These are phyloP conservation scores for Linnemannia elongata DNA, from an alignment of 192 early-diverging fungal genomes.

Conservation along the genomic window DNA sequence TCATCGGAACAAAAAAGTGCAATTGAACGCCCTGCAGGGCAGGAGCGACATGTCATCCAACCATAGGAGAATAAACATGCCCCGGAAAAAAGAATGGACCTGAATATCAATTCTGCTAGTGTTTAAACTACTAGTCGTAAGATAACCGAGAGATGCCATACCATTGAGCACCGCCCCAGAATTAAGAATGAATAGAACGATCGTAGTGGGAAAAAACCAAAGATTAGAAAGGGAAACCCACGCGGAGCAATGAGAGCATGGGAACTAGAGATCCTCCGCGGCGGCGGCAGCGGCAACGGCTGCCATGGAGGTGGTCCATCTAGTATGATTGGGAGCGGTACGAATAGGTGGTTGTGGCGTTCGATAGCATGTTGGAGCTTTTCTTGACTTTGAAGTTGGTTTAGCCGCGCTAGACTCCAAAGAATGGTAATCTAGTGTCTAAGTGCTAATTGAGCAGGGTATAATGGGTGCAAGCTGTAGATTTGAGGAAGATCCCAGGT, in stretches of 20 bases:
- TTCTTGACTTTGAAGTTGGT: not conserved
- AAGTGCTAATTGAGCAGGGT: not conserved
- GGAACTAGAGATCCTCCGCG: not conserved
- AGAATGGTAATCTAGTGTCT: not conserved
- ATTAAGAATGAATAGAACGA: not conserved
- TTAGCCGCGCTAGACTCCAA: not conserved
- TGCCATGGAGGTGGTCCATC: not conserved
- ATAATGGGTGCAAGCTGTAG: not conserved
- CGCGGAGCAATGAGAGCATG: not conserved
- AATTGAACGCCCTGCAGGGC: not conserved
- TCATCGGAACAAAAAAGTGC: not conserved
- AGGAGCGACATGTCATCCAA: not conserved
- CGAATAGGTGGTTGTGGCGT: not conserved
- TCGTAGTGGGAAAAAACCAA: not conserved
- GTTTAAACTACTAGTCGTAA: not conserved
- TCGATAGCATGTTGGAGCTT: not conserved
- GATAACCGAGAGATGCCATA: not conserved
- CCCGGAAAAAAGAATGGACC: not conserved
- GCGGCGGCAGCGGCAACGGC: not conserved
- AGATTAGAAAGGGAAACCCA: not conserved
- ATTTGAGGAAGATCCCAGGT: not conserved
- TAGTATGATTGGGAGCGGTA: not conserved
- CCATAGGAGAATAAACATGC: not conserved
- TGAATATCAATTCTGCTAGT: not conserved
- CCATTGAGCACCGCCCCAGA: not conserved